Base-by-base conservation (phyloP, 805 yeast species). In the Wickerhamomyces rabaulensis region DNA sequence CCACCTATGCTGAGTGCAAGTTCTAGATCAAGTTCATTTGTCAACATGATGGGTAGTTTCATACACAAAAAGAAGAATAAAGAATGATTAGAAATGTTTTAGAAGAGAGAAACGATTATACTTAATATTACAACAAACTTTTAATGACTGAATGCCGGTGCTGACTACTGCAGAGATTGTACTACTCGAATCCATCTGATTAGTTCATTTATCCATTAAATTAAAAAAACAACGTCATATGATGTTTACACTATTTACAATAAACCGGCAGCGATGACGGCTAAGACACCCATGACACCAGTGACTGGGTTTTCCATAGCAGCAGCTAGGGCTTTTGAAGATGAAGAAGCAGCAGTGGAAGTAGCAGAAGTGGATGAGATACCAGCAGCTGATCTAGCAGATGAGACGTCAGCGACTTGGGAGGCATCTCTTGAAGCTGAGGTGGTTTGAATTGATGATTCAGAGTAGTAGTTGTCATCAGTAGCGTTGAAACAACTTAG, bases 401-500 rank as follows among this genome's bases (percentile, higher is more conserved):
- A 41, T 6, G 51, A 40, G 26, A 52, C 29, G 20, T 43, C 49
- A 8, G 61, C 39, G 20, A 44, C 36, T 25, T 41, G 45, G 12
- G 54, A 41, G 19, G 61, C 45, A 46, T 58, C 53, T 44, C 50
- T 50, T 21, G 62, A 54, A 35, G 62, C 63, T 42, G 54, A 47
- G 9, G 48, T 49, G 36, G 50, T 43, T 42, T 51, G 56, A 29
- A 62, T 54, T 13, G 64, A 64, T 26, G 55, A 55, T 42, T 52
- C 68, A 12, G 65, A 55, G 56, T 70, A 70, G 58, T 67, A 68
- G 47, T 61, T 55, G 46, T 68, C 60, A 50, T 65, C 61, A 39
- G 75, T 66, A 43, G 71, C 70, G 51, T 71, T 71, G 68, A 71
- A 71, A 56, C 75, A 71, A 37, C 65, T 53, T 25, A 60, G 49